Evolutionary conservation across 1,284 basidiomycete species (phyloP), one percentile per base, ranked within the genome.

Genomic region (Termitomyces sp.): DNA sequence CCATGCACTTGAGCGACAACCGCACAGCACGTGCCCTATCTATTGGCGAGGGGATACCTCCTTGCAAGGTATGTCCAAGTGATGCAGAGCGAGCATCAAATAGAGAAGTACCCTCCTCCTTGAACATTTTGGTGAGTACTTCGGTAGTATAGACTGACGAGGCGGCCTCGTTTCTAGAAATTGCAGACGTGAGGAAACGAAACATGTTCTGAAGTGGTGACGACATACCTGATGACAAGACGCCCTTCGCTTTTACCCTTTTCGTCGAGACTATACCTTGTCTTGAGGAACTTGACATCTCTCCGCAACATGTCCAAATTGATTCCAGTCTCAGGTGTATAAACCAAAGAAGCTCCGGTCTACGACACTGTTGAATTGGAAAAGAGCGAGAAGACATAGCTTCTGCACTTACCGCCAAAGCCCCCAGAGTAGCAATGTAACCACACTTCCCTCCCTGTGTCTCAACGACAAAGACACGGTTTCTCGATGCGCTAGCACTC

Each of bases 381-480:
- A 44, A 26, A 55, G 31, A 16, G 6, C 43, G 28, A 35, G 5
- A 14, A 30, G 3, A 11, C 49, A 40, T 21, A 14, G 50, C 10
- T 49, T 18, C 24, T 50, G 7, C 38, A 78, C 89, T 68, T 59
- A 93, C 93, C 41, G 97, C 96, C 58, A 99, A 76, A 1, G 93
- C 96, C 52, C 96, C 97, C 78, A 98, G 83, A 1, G 93, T 88
- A 6, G 95, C 94, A 56, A 99, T 84, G 69, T 97, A 98, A 9
- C 97, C 96, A 67, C 92, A 97, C 71, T 88, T 88, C 33, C 96
- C 96, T 51, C 97, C 96, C 70, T 99, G 97, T 0, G 95, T 97
- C 74, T 99, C 95, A 24, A 99, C 93, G 1, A 99, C 90, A 67
- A 99, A 99, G 50, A 97, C 95, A 44, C 96, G 77, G 69, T 98